Conservation (phyloP, 2,329 filamentous ascomycete species). For the Trichoderma sp. region DNA sequence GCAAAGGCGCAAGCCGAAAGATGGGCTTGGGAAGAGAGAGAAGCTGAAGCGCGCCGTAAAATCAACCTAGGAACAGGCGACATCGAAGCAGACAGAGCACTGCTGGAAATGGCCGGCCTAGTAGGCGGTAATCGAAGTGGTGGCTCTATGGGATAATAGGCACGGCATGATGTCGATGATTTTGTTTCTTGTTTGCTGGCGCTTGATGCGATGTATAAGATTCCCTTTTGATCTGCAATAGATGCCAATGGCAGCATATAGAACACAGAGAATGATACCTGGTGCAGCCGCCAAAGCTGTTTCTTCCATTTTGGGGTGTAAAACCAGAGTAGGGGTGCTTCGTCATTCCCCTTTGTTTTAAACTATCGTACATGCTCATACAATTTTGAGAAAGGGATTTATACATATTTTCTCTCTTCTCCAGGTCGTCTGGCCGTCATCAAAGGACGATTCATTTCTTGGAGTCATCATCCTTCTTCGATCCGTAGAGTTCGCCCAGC, state of each 20-base stretch:
- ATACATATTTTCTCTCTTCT: not conserved
- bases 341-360: not conserved
- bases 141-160: slow-evolving; percentile 61
- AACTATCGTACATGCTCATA: slow-evolving; percentile 18
- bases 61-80: slow-evolving; percentile 78
- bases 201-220: not conserved
- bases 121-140: slow-evolving; percentile 70
- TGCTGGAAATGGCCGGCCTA: slow-evolving; percentile 82
- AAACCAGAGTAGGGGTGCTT: not conserved
- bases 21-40: slow-evolving; percentile 83
- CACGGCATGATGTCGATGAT: not conserved
- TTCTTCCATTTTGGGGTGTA: not conserved
- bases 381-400: not conserved
- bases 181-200: not conserved
- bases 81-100: slow-evolving; percentile 71
- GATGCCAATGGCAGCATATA: not conserved
- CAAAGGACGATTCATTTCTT: slow-evolving; percentile 21
- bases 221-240: not conserved
- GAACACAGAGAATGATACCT: slow-evolving; percentile 1
- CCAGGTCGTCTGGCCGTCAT: not conserved
- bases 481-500: slow-evolving; percentile 36
- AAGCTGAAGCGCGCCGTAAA: slow-evolving; percentile 74
- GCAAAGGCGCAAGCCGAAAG: slow-evolving; percentile 70
- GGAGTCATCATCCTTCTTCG: slow-evolving; percentile 33
- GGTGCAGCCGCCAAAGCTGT: not conserved